Base-by-base conservation (phyloP, 805 yeast species). In the Pichia insulana region DNA sequence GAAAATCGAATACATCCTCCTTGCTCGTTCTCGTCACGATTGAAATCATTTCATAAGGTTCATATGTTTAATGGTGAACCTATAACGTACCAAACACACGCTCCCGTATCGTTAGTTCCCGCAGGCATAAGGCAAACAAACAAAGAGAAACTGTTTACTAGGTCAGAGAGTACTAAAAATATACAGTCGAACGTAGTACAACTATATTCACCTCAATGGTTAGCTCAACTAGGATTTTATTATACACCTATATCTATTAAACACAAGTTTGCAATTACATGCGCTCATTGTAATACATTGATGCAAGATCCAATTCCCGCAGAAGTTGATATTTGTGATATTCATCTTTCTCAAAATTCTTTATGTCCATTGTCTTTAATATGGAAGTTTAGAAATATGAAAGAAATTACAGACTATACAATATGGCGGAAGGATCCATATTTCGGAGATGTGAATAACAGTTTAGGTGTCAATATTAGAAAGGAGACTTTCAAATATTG, bases 211-310 rank as follows among this genome's bases (percentile, higher is more conserved):
- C 40, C 41, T 6, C 44, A 47, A n/a, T 34, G 36, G 37, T 26
- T 47, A 11, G 31, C 50, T 1, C 40, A 34, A 22, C 28, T 44
- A 19, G 50, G 50, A 7, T 47, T 41, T 31, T 37, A 40, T 17
- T 47, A 42, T 41, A 41, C 40, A 5, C 47, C 50, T 6, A 12
- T 36, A n/a, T 43, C 45, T 5, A 32, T 41, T 3, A 39, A 39
- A 39, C 37, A 36, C 17, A 25, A 34, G 33, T 38, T 32, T 32
- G 15, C 45, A 20, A 37, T 47, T 11, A 40, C 44, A 19, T 47
- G 50, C 32, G 30, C 42, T 3, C 32, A 22, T 30, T 47, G 50
- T 39, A 34, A 37, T 32, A 28, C 16, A 13, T 3, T 41, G 7
- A 37, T 41, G 7, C 25, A 19, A 11, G 42, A 44, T 34, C 43